A percentile compares a stretch with the other conserved stretches of the same genome.
phyloP scores from a whole-genome alignment of 202 grass and related monocot genomes.

The Carex arenaria region DNA sequence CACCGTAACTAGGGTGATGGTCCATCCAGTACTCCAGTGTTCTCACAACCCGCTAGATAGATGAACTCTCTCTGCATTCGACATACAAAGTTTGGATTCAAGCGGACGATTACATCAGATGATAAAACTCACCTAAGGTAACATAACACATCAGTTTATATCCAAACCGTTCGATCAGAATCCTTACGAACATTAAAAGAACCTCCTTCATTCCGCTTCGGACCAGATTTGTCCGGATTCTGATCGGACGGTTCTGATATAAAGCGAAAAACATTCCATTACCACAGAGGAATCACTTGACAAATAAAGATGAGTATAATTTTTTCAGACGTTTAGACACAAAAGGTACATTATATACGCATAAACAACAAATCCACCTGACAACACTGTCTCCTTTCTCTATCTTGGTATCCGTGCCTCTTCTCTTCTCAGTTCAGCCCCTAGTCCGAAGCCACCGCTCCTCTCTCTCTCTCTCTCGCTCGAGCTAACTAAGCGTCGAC shows the following conservation, averaged over 20 bases:
- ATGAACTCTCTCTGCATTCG: neutral
- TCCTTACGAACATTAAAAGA: no score
- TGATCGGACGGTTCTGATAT: no score
- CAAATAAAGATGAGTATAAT: neutral
- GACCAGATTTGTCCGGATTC: no score
- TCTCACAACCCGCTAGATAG: neutral
- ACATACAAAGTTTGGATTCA: neutral
- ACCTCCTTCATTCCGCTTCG: no score
- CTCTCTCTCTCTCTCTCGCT: neutral
- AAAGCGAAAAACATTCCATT: no score
- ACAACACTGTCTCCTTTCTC: slow-evolving; percentile 7
- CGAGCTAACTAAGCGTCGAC: slow-evolving; percentile 8
- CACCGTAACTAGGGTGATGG: no score
- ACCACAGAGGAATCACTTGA: no score
- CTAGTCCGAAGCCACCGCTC: neutral
- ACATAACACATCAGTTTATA: no score
- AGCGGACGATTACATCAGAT: neutral
- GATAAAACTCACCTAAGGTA: no score
- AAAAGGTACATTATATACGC: neutral
- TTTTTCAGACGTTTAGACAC: neutral
- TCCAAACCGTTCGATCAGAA: no score
- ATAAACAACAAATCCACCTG: slow-evolving; percentile 27
- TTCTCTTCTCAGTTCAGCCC: neutral
- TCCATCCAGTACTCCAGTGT: no score
- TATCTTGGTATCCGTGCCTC: neutral